A percentile compares a stretch with the other conserved stretches of the same genome.
Conservation (phyloP, 2,329 filamentous ascomycete genomes). For the Venturia asperata region DNA sequence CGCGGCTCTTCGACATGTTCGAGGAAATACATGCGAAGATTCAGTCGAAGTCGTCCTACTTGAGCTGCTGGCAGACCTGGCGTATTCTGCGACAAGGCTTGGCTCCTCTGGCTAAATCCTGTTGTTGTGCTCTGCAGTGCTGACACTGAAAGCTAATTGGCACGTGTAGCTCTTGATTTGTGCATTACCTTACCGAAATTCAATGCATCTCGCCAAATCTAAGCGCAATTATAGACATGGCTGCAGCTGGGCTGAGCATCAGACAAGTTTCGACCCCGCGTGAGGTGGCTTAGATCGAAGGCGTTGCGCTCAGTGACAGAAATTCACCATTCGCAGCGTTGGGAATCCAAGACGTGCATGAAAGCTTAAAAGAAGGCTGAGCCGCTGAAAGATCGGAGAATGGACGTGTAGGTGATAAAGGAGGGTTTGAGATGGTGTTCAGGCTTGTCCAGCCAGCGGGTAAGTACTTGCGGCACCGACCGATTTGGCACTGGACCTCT, state of each 20-base stretch:
- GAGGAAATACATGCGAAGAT: too few relatives aligned
- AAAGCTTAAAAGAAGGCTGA: not conserved
- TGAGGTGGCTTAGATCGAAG: not conserved
- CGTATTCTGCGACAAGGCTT: not conserved
- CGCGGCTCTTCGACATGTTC: too few relatives aligned
- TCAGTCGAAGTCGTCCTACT: too few relatives aligned
- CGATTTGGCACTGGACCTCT: too few relatives aligned
- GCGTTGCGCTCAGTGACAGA: not conserved
- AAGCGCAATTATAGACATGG: not conserved
- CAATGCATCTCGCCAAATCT: not conserved
- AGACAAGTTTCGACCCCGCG: not conserved
- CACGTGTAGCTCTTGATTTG: not conserved
- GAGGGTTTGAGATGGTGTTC: not conserved
- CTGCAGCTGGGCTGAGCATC: not conserved
- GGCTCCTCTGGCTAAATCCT: not conserved
- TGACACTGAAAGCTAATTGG: not conserved
- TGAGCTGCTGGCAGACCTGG: too few relatives aligned
- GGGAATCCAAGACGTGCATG: not conserved
- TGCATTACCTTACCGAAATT: not conserved
- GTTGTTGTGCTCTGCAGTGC: not conserved
- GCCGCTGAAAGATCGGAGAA: not conserved
- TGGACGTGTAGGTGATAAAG: not conserved
- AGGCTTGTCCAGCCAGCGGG: not conserved
- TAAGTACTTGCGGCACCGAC: not conserved
- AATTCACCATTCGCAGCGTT: not conserved